Evolutionary conservation across 169 alveolate genomes (phyloP), one percentile per base, ranked within the genome.

Genomic region (Plasmodium billcollinsi): DNA sequence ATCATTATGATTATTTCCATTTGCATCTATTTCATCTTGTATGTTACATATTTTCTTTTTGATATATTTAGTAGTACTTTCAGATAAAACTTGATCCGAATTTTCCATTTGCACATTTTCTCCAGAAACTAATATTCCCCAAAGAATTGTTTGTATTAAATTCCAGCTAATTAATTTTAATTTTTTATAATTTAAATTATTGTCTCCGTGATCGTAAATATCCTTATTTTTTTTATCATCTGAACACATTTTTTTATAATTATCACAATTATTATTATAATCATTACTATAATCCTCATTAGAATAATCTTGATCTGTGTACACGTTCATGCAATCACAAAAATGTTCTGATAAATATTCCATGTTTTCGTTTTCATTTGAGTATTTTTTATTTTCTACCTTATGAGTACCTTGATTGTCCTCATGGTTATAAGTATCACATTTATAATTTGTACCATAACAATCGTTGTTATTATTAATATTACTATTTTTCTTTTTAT

Each of bases 81-180:
- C 92, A 1, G 54, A 45, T 14, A 66, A 56, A 15, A 61, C 50
- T 21, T 86, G 54, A 50, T 71, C 69, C 7, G 69, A 24, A 15
- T 67, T 70, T 8, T 86, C 92, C 3, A 50, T 45, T 49, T 86
- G 78, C 7, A 62, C 33, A 62, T 86, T 70, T 86, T 86, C 92
- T 50, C 92, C 86, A 67, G 92, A 86, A 52, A 86, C 92, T 47
- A 86, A 8, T 29, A 73, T 86, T 3, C 92, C 92, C 92, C 92
- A 86, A 12, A 86, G 62, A 39, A 86, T 54, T 52, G 92, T 86
- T 62, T 65, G 71, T 45, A 86, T 86, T 59, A 86, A 86, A 86
- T 86, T 86, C 92, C 92, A 86, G 69, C 92, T 86, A 47, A 86
- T 86, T 43, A 61, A 29, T 63, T 72, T 86, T 58, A 86, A 75